Conservation (phyloP, 2,329 filamentous ascomycete genomes). For the Calonectria ilicicola region DNA sequence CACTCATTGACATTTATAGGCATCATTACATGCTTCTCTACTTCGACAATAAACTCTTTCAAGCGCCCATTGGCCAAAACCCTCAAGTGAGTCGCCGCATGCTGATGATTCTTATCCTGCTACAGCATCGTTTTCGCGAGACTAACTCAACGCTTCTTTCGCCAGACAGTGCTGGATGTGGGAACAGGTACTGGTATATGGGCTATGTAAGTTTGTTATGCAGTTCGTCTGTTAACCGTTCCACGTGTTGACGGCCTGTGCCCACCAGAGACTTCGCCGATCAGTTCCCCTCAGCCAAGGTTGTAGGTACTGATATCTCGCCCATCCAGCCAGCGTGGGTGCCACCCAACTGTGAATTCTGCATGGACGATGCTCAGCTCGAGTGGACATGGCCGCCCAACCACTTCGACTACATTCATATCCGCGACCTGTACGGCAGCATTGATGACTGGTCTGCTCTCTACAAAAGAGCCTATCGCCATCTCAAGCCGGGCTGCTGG, state of each 20-base stretch:
- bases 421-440: slow-evolving; percentile 29
- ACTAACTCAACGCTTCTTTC: neutral
- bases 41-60: slow-evolving; percentile 31
- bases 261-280: slow-evolving; percentile 25
- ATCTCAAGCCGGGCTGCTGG: slow-evolving; percentile 28
- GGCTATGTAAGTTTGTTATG: slow-evolving; percentile 20
- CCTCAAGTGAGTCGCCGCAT: slow-evolving; percentile 13
- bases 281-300: slow-evolving; percentile 26
- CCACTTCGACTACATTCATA: slow-evolving; percentile 31
- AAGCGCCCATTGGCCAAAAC: slow-evolving; percentile 25
- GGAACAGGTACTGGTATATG: slow-evolving; percentile 25
- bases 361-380: slow-evolving; percentile 21
- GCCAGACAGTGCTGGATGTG: slow-evolving; percentile 18
- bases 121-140: neutral
- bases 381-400: slow-evolving; percentile 28
- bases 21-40: slow-evolving; percentile 33
- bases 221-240: neutral
- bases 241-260: neutral
- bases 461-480: slow-evolving; percentile 17
- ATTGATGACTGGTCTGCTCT: slow-evolving; percentile 27
- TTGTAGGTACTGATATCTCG: slow-evolving; percentile 27
- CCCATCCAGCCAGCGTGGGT: slow-evolving; percentile 24
- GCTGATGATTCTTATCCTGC: neutral
- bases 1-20: slow-evolving; percentile 5
- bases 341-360: slow-evolving; percentile 22